A percentile compares a stretch with the other conserved stretches of the same genome.
Conservation (phyloP, 1,284 basidiomycete species). For the Marasmius oreades region DNA sequence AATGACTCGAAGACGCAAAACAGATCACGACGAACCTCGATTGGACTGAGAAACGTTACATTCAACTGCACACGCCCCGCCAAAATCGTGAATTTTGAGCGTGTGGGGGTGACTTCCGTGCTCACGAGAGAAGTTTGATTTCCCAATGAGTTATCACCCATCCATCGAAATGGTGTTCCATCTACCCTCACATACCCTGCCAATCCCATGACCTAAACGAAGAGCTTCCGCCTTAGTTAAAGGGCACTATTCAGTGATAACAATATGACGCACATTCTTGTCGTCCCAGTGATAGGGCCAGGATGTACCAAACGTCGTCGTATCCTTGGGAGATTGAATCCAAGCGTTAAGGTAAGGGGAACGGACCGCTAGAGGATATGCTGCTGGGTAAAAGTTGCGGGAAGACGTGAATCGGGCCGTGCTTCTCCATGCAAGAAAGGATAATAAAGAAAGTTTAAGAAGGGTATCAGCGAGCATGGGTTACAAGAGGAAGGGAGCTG, state of each 20-base stretch:
- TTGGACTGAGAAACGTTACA: slow-evolving; percentile 12
- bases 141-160: background rate
- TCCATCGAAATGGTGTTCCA: slow-evolving; percentile 6
- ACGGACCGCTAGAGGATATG: slow-evolving; percentile 30
- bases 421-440: slow-evolving; percentile 4
- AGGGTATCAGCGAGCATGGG: background rate
- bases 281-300: background rate
- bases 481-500: too few species aligned
- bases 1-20: background rate
- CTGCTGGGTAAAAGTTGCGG: slow-evolving; percentile 8
- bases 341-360: slow-evolving; percentile 35
- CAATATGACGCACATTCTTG: background rate
- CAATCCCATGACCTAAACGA: background rate
- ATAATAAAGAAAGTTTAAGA: background rate
- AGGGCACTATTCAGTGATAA: background rate
- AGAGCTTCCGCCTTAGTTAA: background rate
- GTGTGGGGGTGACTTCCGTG: slow-evolving; percentile 10
- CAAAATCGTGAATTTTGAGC: slow-evolving; percentile 3
- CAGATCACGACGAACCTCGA: slow-evolving; percentile 6
- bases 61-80: slow-evolving; percentile 11
- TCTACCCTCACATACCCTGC: slow-evolving; percentile 10
- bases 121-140: background rate
- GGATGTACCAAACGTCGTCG: background rate
- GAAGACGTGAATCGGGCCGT: slow-evolving; percentile 5
- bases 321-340: slow-evolving; percentile 15